These are phyloP conservation scores for Arthroderma sp. DNA, from an alignment of 2,329 filamentous ascomycete species.

Conservation along the genomic window DNA sequence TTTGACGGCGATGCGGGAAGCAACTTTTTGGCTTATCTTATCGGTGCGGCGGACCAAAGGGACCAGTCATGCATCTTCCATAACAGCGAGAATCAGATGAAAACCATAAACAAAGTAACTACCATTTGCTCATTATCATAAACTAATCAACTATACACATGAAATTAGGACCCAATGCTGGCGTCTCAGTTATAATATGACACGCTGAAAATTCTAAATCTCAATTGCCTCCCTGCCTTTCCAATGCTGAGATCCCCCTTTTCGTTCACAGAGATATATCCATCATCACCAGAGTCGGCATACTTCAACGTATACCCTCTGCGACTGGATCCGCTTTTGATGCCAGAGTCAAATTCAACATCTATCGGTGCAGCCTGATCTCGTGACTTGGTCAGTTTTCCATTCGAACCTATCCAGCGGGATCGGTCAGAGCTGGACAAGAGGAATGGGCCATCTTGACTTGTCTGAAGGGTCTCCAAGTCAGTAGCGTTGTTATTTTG, in stretches of 20 bases:
- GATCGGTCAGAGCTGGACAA: constrained; percentile 5
- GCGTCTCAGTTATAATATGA: constrained; percentile 10
- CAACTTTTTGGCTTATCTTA: too few relatives aligned
- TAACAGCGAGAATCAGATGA: too few relatives aligned
- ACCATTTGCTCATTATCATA: too few relatives aligned
- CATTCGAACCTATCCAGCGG: constrained; percentile 8
- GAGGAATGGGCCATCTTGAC: constrained; percentile 9
- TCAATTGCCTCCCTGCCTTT: constrained; percentile 1
- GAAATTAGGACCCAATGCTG: too few relatives aligned
- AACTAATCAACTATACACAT: too few relatives aligned
- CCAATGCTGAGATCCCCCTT: constrained; percentile 4
- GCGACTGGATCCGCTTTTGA: not conserved
- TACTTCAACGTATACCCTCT: constrained; percentile 8
- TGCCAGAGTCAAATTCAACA: constrained; percentile 5
- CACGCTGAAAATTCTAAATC: constrained; percentile 10
- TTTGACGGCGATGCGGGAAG: too few relatives aligned
- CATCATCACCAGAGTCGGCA: not conserved
- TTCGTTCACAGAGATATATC: constrained; percentile 4
- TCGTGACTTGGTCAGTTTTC: constrained; percentile 1
- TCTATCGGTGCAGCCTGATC: constrained; percentile 7
- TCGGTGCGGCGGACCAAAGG: too few relatives aligned
- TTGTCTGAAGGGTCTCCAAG: constrained; percentile 7
- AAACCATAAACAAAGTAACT: too few relatives aligned
- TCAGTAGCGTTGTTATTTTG: constrained; percentile 9
- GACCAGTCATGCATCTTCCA: too few relatives aligned